These are phyloP conservation scores for Pisolithus orientalis DNA, from an alignment of 768 basidiomycete species.

Conservation along the genomic window DNA sequence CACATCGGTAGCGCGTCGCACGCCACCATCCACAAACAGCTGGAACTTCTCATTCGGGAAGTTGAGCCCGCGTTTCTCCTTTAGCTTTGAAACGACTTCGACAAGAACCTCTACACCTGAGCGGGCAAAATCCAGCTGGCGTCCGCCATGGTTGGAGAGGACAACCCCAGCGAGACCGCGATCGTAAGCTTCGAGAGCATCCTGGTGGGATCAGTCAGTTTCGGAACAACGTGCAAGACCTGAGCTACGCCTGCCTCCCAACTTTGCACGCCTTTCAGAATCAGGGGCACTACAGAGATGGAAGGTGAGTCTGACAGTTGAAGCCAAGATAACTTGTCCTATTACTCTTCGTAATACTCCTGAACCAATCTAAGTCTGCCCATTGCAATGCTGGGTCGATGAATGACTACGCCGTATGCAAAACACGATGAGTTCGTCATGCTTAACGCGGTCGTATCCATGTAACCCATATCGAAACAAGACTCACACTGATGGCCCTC, in stretches of 20 bases:
- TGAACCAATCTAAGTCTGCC: conserved; percentile 63
- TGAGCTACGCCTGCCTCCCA: conserved; percentile 51
- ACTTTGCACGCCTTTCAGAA: conserved; percentile 85
- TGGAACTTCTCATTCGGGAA: conserved; percentile 81
- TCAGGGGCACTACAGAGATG: conserved; percentile 66
- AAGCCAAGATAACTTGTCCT: conserved; percentile 8
- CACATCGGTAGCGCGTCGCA: conserved; percentile 84
- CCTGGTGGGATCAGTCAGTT: conserved; percentile 32
- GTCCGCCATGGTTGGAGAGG: conserved; percentile 83
- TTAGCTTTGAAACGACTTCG: conserved; percentile 73
- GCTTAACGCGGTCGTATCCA: background rate
- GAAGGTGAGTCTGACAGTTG: conserved; percentile 1
- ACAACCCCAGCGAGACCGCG: conserved; percentile 68
- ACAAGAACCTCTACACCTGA: conserved; percentile 89
- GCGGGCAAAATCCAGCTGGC: conserved; percentile 73
- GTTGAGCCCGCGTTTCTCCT: conserved; percentile 54
- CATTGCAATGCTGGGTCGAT: conserved; percentile 90
- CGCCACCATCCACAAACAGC: conserved; percentile 91
- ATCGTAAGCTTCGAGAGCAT: conserved; percentile 82
- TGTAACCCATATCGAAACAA: background rate
- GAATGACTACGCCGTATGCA: conserved; percentile 54
- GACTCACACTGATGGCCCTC: conserved; percentile 78
- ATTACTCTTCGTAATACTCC: conserved; percentile 71
- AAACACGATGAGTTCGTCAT: background rate
- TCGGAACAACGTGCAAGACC: background rate